Evolutionary conservation across 176 grass and related monocot genomes (phyloP).

Genomic region (Aegilops bicornis): DNA sequence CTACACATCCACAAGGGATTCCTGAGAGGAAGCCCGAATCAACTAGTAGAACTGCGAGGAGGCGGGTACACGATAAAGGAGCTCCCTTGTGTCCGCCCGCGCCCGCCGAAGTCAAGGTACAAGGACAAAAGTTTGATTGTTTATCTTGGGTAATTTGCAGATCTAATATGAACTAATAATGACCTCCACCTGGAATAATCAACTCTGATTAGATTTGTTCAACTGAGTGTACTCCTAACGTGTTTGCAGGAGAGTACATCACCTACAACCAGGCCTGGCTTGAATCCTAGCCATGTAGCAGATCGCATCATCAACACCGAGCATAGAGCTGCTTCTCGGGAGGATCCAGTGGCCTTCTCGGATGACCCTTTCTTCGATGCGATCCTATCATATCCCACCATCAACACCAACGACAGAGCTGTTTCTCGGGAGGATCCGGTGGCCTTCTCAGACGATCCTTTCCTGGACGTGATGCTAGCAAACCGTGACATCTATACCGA

Average conservation of each 20-base stretch:
- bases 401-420: not conserved
- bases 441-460: not conserved
- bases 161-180: not conserved
- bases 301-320: not conserved
- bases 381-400: not conserved
- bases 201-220: not conserved
- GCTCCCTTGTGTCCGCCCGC: not conserved
- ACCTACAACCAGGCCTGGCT: constrained; percentile 24
- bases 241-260: constrained; percentile 49
- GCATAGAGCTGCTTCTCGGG: not conserved
- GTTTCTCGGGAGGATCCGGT: not conserved
- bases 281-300: constrained; percentile 12
- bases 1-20: constrained; percentile 40
- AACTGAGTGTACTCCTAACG: not conserved
- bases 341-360: not conserved
- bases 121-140: not conserved
- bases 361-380: constrained; percentile 50
- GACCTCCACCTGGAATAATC: not conserved
- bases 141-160: constrained; percentile 20
- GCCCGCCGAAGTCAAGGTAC: constrained; percentile 42
- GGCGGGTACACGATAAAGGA: not conserved
- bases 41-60: constrained; percentile 10
- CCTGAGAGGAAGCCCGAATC: constrained; percentile 42
- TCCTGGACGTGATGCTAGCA: constrained; percentile 20
- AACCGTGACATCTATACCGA: not conserved